Evolutionary conservation across 2,329 filamentous ascomycete genomes (phyloP).

Genomic region (Orbilia oligospora): DNA sequence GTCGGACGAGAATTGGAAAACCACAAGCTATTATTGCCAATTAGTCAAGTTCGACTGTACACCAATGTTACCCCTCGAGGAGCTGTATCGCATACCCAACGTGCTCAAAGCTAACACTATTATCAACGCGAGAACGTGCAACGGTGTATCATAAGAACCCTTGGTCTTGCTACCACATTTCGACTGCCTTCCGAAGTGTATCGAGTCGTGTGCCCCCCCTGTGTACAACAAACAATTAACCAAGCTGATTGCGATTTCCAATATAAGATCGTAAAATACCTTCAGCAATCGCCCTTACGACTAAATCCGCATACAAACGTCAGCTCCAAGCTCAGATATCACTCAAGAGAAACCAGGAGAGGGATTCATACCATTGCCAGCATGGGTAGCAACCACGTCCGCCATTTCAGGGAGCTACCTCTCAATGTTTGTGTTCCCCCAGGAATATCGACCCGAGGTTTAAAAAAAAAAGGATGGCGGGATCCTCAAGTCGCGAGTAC

Average conservation of each 20-base stretch:
- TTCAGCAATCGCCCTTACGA: slow-evolving; percentile 53
- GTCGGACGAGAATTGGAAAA: slow-evolving; percentile 74
- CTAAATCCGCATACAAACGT: slow-evolving; percentile 11
- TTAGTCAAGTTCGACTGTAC: slow-evolving; percentile 2
- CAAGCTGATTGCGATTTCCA: not conserved
- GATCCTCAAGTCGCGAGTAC: slow-evolving; percentile 38
- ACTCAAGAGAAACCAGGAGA: not conserved
- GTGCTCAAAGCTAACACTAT: slow-evolving; percentile 73
- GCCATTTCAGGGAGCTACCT: slow-evolving; percentile 52
- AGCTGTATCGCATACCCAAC: slow-evolving; percentile 67
- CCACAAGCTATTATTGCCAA: slow-evolving; percentile 70
- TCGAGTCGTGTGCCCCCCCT: slow-evolving; percentile 39
- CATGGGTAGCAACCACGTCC: slow-evolving; percentile 54
- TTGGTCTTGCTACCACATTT: slow-evolving; percentile 62
- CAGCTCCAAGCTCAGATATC: slow-evolving; percentile 24
- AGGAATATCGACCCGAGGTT: slow-evolving; percentile 35
- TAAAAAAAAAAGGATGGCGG: slow-evolving; percentile 17
- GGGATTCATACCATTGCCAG: slow-evolving; percentile 47
- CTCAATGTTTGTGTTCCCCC: slow-evolving; percentile 38
- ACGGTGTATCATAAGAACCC: slow-evolving; percentile 72
- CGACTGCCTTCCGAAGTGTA: slow-evolving; percentile 52
- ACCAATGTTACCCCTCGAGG: not conserved
- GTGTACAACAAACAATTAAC: slow-evolving; percentile 21
- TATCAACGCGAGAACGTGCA: slow-evolving; percentile 74
- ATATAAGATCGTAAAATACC: slow-evolving; percentile 32